Conservation (phyloP, 805 yeast species). For the Candida broadrunensis region DNA sequence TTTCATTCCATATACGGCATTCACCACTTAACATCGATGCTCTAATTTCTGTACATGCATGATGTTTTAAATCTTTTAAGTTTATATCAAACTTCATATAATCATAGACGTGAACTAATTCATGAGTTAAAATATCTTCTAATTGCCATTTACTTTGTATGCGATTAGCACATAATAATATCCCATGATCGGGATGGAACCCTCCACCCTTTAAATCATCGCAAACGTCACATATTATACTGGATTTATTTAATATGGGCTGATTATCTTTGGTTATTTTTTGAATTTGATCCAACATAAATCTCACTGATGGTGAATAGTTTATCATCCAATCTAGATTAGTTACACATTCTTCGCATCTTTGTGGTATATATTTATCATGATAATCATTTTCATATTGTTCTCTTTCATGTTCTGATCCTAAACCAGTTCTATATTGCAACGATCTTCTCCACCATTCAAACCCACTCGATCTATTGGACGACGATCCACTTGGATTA, state of each 20-base stretch:
- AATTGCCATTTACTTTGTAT: constrained; percentile 70
- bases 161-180: constrained; percentile 82
- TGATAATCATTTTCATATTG: constrained; percentile 61
- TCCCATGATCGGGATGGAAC: constrained; percentile 85
- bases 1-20: constrained; percentile 86
- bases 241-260: constrained; percentile 32
- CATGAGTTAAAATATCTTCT: constrained; percentile 92
- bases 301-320: constrained; percentile 80
- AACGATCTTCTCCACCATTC: constrained; percentile 81
- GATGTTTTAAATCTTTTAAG: constrained; percentile 82
- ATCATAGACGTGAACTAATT: constrained; percentile 90
- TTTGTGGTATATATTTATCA: constrained; percentile 36
- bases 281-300: constrained; percentile 80
- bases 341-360: constrained; percentile 71
- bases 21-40: constrained; percentile 94
- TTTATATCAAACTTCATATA: constrained; percentile 84
- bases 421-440: constrained; percentile 69
- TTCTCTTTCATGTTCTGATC: constrained; percentile 48
- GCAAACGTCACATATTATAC: constrained; percentile 78
- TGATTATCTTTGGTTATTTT: constrained; percentile 52
- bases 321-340: constrained; percentile 76
- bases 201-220: constrained; percentile 86
- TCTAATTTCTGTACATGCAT: constrained; percentile 94
- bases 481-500: constrained; percentile 26
- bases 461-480: constrained; percentile 46